Base-by-base conservation (phyloP, 2,329 filamentous ascomycete genomes). In the Apiospora hydei region DNA sequence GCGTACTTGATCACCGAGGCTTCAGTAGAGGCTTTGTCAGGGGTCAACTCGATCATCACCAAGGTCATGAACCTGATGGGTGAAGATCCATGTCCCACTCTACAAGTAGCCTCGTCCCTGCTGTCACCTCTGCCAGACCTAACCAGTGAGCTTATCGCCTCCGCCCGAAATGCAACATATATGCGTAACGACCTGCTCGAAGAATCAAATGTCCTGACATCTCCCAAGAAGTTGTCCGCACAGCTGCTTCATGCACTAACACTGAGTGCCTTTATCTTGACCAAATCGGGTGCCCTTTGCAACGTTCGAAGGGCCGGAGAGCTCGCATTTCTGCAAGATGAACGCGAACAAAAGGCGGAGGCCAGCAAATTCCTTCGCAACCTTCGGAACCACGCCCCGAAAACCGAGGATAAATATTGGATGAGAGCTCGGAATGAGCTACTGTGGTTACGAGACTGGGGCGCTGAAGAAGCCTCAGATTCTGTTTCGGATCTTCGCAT, bases 371-470 rank as follows among this genome's bases (percentile, higher is more conserved):
- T 92, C n/a, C 83, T 94, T 70, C 87, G 88, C 73, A 82, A 83
- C 2, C 77, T 92, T 30, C 79, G 83, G 69, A 82, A 81, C 67
- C 85, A 85, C 71, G 84, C 85, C 16, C 83, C 87, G 1, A 90
- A 87, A 73, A 87, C 86, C 47, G 90, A 93, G 70, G 91, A 93
- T 72, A 85, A 85, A 46, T 89, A 88, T 73, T 93, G 92, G 91
- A 83, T 86, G 38, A 85, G 83, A 70, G 86, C 88, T 16, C 87
- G 93, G 72, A 87, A 88, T 57, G 90, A 92, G 76, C 81, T 95
- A 11, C 79, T 94, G 4, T 96, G 93, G 93, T 84, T 96, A 43
- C 90, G 91, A 78, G 88, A 88, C 77, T 95, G 93, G 93, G 91
- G 91, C 46, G 85, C 86, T 34, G 85, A 88, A 72, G 82, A 87